These are phyloP conservation scores for Mycena citricolor DNA, from an alignment of 1,284 basidiomycete species.

Conservation along the genomic window DNA sequence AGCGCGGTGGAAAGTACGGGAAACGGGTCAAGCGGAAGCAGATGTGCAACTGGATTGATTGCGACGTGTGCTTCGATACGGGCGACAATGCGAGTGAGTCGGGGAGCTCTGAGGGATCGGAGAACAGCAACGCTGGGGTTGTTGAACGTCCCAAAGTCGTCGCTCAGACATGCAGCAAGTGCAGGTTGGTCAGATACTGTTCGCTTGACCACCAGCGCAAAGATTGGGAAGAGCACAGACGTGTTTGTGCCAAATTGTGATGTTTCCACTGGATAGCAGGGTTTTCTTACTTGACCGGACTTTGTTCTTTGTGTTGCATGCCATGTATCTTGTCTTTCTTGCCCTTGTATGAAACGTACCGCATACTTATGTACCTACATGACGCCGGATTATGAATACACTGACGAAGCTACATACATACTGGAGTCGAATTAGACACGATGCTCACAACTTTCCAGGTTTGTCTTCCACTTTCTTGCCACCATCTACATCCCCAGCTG, in stretches of 20 bases:
- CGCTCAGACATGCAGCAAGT: constrained; percentile 68
- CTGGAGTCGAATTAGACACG: too few species aligned
- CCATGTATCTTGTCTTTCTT: too few species aligned
- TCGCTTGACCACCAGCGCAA: constrained; percentile 65
- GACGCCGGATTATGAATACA: too few species aligned
- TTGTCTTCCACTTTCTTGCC: too few species aligned
- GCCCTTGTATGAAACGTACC: too few species aligned
- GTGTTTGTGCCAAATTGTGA: constrained; percentile 54
- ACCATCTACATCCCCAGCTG: background rate
- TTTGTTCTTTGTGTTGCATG: too few species aligned
- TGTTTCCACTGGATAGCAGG: too few species aligned
- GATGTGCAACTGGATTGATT: constrained; percentile 82
- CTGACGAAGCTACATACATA: too few species aligned
- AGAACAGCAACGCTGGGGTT: constrained; percentile 40
- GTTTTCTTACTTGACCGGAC: too few species aligned
- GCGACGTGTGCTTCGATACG: constrained; percentile 56
- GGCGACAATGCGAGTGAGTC: constrained; percentile 26
- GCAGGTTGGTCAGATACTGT: constrained; percentile 73
- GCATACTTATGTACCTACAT: too few species aligned
- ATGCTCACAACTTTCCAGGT: too few species aligned
- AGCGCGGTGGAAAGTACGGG: constrained; percentile 48
- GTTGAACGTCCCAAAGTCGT: constrained; percentile 31
- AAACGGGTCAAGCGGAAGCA: constrained; percentile 49
- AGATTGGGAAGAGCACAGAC: constrained; percentile 72
- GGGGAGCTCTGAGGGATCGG: constrained; percentile 49